These are phyloP conservation scores for Rhytidiadelphus loreus DNA, from an alignment of 225 moss, liverwort and hornwort species.

Conservation along the genomic window DNA sequence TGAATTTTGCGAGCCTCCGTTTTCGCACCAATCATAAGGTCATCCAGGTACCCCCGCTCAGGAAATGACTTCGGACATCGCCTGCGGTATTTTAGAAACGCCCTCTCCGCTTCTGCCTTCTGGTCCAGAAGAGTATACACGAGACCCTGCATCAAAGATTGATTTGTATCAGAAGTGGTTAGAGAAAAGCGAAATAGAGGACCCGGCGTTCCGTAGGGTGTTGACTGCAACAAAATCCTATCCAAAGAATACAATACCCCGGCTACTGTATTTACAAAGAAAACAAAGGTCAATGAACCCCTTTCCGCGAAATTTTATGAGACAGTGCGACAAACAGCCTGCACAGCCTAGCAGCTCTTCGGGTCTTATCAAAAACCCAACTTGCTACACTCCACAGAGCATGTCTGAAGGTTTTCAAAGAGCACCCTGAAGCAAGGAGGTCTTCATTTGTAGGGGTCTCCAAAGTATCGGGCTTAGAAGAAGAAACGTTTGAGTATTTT, in stretches of 20 bases:
- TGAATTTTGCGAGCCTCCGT: constrained; percentile 52
- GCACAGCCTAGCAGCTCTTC: neutral
- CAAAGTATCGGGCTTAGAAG: neutral
- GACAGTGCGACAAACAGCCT: neutral
- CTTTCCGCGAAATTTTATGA: neutral
- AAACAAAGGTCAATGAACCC: neutral
- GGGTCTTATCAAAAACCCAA: neutral
- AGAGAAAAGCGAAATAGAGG: neutral
- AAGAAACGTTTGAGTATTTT: neutral
- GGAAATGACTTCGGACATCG: constrained; percentile 78
- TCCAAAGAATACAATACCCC: neutral
- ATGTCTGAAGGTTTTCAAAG: neutral
- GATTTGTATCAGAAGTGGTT: neutral
- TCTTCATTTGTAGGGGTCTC: neutral
- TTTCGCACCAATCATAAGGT: constrained; percentile 83
- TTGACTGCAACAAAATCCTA: neutral
- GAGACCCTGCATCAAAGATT: constrained; percentile 53
- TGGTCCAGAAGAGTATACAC: constrained; percentile 76
- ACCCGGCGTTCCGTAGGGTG: neutral
- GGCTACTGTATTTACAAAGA: neutral
- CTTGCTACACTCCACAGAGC: neutral
- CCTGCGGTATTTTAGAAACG: constrained; percentile 64
- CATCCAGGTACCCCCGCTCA: constrained; percentile 82
- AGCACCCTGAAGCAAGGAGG: neutral
- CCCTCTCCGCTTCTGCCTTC: constrained; percentile 62